These are phyloP conservation scores for Ogataea populi-albae DNA, from an alignment of 805 yeast species.

Conservation along the genomic window DNA sequence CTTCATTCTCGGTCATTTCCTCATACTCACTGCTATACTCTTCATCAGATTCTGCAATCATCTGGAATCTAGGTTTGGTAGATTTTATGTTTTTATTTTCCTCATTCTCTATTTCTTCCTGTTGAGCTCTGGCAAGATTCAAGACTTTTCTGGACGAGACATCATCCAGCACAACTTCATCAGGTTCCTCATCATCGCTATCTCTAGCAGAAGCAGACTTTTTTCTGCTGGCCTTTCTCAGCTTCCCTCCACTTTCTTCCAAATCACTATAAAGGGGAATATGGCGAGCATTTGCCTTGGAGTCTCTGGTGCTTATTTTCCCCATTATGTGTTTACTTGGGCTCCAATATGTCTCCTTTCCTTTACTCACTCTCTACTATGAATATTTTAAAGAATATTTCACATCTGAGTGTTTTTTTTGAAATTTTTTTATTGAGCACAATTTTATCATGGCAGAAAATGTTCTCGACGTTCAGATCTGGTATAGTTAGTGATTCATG, in stretches of 20 bases:
- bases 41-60: slow-evolving; percentile 37
- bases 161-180: slow-evolving; percentile 69
- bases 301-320: slow-evolving; percentile 51
- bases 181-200: slow-evolving; percentile 40
- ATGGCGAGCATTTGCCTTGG: slow-evolving; percentile 63
- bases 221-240: slow-evolving; percentile 41
- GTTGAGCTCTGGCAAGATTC: slow-evolving; percentile 89
- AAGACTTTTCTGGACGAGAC: slow-evolving; percentile 79
- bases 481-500: too few species aligned
- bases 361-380: too few species aligned
- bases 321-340: slow-evolving; percentile 67
- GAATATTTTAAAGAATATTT: too few species aligned
- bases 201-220: slow-evolving; percentile 21
- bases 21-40: slow-evolving; percentile 30
- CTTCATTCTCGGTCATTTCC: slow-evolving; percentile 37
- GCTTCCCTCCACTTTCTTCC: slow-evolving; percentile 63
- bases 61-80: slow-evolving; percentile 28
- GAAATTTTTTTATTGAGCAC: too few species aligned
- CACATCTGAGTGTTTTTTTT: too few species aligned
- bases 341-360: too few species aligned
- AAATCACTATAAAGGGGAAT: slow-evolving; percentile 79
- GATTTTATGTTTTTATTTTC: slow-evolving; percentile 36
- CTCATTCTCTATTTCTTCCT: slow-evolving; percentile 80
- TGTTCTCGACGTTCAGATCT: too few species aligned
- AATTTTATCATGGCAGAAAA: too few species aligned